Evolutionary conservation across 345 rosid genomes (phyloP).

Genomic region (Toxicodendron radicans): DNA sequence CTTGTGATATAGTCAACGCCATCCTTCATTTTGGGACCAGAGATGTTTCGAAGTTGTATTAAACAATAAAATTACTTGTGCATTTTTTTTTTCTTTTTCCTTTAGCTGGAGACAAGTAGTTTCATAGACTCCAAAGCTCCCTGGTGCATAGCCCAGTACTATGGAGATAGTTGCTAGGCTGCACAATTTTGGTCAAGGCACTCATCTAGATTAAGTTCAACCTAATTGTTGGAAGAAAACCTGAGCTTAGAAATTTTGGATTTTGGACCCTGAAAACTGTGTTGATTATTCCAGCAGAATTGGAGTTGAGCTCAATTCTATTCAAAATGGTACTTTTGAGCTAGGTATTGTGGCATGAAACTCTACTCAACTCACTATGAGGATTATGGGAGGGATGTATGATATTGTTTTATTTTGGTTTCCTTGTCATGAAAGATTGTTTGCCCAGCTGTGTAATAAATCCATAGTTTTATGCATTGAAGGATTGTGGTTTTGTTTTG

Average conservation of each 20-base stretch:
- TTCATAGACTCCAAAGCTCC: neutral
- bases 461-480: neutral
- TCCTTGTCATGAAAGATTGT: neutral
- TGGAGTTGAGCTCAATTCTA: neutral
- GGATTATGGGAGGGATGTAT: neutral
- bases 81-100: neutral
- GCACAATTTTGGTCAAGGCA: neutral
- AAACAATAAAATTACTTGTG: no score
- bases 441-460: neutral
- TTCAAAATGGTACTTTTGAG: no score
- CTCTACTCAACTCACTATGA: neutral
- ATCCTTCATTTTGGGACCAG: neutral
- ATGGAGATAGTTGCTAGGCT: neutral
- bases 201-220: neutral
- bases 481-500: conserved; percentile 9
- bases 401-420: neutral
- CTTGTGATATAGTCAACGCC: no score
- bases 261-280: neutral
- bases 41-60: neutral
- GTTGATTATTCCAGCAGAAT: neutral
- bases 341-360: no score
- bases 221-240: neutral
- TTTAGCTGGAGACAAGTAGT: neutral
- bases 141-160: neutral
- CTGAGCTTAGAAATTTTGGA: neutral